A percentile compares a stretch with the other conserved stretches of the same genome.
phyloP scores from a whole-genome alignment of 805 yeast genomes.

The Cyberlindnera saturnus region DNA sequence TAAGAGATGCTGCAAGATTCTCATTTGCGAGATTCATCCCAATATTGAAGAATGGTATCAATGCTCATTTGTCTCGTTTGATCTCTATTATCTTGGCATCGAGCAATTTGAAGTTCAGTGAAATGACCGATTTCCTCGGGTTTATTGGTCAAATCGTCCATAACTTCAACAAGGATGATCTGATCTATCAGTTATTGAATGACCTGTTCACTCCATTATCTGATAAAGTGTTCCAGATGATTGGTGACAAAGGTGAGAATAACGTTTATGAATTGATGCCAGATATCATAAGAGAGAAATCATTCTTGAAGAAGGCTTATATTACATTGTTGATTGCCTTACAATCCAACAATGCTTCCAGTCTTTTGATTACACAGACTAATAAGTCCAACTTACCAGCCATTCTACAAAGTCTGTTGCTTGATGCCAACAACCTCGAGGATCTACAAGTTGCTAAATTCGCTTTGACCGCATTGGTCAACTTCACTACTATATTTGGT shows the following conservation, averaged over 20 bases:
- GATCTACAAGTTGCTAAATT: constrained; percentile 65
- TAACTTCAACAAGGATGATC: constrained; percentile 58
- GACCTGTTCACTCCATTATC: constrained; percentile 72
- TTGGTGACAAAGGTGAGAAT: constrained; percentile 39
- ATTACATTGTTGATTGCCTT: constrained; percentile 64
- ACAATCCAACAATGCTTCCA: constrained; percentile 71
- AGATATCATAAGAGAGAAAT: constrained; percentile 59
- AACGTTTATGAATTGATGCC: constrained; percentile 36
- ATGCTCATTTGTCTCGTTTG: constrained; percentile 58
- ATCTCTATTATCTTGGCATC: constrained; percentile 58
- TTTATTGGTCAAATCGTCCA: constrained; percentile 88
- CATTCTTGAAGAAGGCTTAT: constrained; percentile 61
- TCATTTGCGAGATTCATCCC: constrained; percentile 85
- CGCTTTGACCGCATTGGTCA: constrained; percentile 62
- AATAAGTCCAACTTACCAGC: constrained; percentile 56
- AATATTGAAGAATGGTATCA: constrained; percentile 47
- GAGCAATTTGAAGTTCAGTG: constrained; percentile 52
- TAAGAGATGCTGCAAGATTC: constrained; percentile 83
- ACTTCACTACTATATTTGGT: constrained; percentile 60
- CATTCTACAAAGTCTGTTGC: constrained; percentile 57
- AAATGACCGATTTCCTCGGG: constrained; percentile 73
- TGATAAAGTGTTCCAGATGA: constrained; percentile 49
- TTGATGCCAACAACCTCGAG: constrained; percentile 53
- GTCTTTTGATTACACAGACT: constrained; percentile 64
- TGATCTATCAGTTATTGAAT: constrained; percentile 67